Evolutionary conservation across 805 yeast species (phyloP), one percentile per base, ranked within the genome.

Genomic region (Nakazawaea populi): DNA sequence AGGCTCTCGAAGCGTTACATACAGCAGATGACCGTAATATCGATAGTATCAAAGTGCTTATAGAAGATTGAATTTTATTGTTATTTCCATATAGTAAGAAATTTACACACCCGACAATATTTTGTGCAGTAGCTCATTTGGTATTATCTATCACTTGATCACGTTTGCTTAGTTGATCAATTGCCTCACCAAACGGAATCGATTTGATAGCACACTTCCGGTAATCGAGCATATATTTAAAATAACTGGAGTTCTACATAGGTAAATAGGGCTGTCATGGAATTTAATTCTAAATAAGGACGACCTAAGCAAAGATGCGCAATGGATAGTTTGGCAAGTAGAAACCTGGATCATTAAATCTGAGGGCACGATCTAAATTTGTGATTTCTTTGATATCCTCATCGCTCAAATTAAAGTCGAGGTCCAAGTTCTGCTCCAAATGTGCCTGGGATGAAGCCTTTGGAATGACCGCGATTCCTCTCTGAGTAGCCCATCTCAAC

Each of bases 321-420:
- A 63, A 62, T 30, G 60, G 55, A 51, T 44, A 30, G 72, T 73
- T 34, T 31, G 46, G 38, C 46, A 44, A 44, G 38, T 44, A 44
- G 68, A 42, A 62, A 66, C 70, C 67, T 54, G 94, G 91, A 64
- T 87, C 85, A 69, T 87, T 87, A 71, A 87, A 87, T 69, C 95
- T 80, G 56, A 86, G 69, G 58, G 74, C 75, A 55, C 74, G 72
- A 65, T 87, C 83, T 64, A 87, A 75, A 45, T 37, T 37, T 54
- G 71, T 66, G 55, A 76, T 65, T 3, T 54, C 57, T 27, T 63
- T 61, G 41, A 73, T 51, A 45, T 75, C 68, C 38, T 68, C 72
- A 9, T 62, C 59, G 42, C 70, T 66, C 56, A 76, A 63, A 53
- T 73, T 72, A 47, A 75, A 64, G 51, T 70, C 74, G 8, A 69